These are phyloP conservation scores for Acarospora socialis DNA, from an alignment of 2,329 filamentous ascomycete species.

Conservation along the genomic window DNA sequence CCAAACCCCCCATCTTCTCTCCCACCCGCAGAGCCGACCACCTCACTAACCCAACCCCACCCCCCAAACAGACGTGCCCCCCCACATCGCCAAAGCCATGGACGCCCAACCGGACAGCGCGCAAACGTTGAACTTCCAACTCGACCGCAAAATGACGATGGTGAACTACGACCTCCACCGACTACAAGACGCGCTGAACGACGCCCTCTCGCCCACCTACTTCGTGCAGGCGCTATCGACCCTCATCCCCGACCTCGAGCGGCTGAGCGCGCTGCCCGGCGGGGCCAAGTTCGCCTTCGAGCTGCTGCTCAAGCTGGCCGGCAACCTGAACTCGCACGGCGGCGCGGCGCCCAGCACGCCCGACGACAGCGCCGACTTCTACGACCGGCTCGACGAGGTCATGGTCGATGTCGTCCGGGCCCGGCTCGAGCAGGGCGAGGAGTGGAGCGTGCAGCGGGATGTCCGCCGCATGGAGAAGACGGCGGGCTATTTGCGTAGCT, in stretches of 20 bases:
- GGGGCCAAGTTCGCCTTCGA: slow-evolving; percentile 36
- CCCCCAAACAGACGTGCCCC: slow-evolving; percentile 32
- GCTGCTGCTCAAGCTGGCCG: slow-evolving; percentile 40
- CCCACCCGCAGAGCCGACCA: background rate
- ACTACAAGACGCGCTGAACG: slow-evolving; percentile 41
- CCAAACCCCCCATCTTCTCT: background rate
- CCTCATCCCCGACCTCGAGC: slow-evolving; percentile 39
- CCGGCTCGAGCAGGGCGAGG: slow-evolving; percentile 31
- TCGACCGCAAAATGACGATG: slow-evolving; percentile 44
- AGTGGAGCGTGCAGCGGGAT: slow-evolving; percentile 37
- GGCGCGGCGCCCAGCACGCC: slow-evolving; percentile 35
- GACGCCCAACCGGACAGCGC: slow-evolving; percentile 36
- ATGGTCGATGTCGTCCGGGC: slow-evolving; percentile 40
- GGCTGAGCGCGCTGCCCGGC: slow-evolving; percentile 32
- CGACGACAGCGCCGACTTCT: slow-evolving; percentile 35
- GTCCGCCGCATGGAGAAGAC: slow-evolving; percentile 44
- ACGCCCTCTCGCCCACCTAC: slow-evolving; percentile 37
- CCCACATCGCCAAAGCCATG: slow-evolving; percentile 38
- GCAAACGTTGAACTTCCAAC: slow-evolving; percentile 38
- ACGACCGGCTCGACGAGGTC: slow-evolving; percentile 32
- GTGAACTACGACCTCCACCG: slow-evolving; percentile 43
- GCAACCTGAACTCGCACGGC: slow-evolving; percentile 41
- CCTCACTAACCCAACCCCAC: slow-evolving; percentile 2
- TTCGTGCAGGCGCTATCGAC: slow-evolving; percentile 41
- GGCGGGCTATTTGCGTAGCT: slow-evolving; percentile 32